Percentiles rank a stretch among this genome's conserved stretches.
Conservation (phyloP, 148 eudicot genomes). For the Limonium bicolor region DNA sequence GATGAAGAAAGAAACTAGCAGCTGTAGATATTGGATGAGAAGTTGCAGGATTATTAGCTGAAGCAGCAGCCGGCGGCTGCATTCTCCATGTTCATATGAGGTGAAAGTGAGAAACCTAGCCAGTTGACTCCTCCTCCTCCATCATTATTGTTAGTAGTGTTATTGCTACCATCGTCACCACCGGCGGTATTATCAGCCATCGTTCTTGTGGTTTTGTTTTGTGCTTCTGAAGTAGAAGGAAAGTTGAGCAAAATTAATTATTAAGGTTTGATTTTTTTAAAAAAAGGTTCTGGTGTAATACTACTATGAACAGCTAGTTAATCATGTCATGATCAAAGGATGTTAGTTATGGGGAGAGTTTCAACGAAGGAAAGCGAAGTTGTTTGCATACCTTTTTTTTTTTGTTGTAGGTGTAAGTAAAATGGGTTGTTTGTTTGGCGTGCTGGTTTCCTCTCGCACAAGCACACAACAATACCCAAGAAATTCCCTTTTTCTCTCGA, state of each 20-base stretch:
- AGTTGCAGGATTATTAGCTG: slow-evolving; percentile 8
- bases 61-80: slow-evolving; percentile 12
- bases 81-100: slow-evolving; percentile 31
- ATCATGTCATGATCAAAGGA: slow-evolving; percentile 8
- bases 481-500: neutral
- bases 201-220: slow-evolving; percentile 13
- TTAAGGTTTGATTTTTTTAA: neutral
- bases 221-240: neutral
- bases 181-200: slow-evolving; percentile 36
- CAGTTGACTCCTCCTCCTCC: slow-evolving; percentile 11
- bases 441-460: neutral
- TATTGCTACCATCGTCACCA: slow-evolving; percentile 11
- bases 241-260: neutral
- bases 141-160: slow-evolving; percentile 12
- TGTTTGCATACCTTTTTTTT: too few species aligned
- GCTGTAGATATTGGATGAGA: slow-evolving; percentile 12
- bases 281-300: neutral
- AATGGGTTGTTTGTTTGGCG: too few species aligned
- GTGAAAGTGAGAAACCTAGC: slow-evolving; percentile 34
- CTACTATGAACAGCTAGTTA: slow-evolving; percentile 5
- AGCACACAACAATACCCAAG: neutral
- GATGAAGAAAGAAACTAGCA: slow-evolving; percentile 3
- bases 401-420: too few species aligned
- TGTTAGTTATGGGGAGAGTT: too few species aligned
- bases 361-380: too few species aligned